Percentiles rank a stretch among this genome's conserved stretches.
These are phyloP conservation scores for Entomortierella chlamydospora DNA, from an alignment of 192 early-diverging fungal genomes.

Conservation along the genomic window DNA sequence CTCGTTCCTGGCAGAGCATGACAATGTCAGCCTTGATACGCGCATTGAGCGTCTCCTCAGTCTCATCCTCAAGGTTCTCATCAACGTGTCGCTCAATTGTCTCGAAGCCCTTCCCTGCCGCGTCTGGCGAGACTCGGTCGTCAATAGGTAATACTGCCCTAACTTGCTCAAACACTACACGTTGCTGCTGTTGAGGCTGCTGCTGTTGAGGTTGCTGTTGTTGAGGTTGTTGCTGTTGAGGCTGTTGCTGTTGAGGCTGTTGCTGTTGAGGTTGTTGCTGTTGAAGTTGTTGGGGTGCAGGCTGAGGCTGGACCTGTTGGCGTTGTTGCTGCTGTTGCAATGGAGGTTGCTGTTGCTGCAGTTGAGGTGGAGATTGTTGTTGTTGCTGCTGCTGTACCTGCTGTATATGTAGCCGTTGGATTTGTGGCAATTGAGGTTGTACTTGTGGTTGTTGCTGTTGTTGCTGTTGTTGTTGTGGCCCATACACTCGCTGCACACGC, in stretches of 20 bases:
- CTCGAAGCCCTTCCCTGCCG: slow-evolving; percentile 38
- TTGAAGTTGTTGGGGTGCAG: not conserved
- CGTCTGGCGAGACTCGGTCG: slow-evolving; percentile 4
- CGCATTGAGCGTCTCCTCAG: slow-evolving; percentile 67
- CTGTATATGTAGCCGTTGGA: not conserved
- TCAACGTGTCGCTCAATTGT: slow-evolving; percentile 56
- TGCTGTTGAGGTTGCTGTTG: not conserved
- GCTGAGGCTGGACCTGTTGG: slow-evolving; percentile 6
- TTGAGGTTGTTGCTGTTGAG: slow-evolving; percentile 3
- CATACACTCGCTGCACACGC: not conserved
- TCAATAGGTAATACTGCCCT: slow-evolving; percentile 8
- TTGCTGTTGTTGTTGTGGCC: slow-evolving; percentile 9
- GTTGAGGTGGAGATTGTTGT: not conserved
- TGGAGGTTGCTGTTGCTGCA: not conserved
- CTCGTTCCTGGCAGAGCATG: slow-evolving; percentile 79
- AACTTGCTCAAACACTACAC: slow-evolving; percentile 5
- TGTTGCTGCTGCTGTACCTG: not conserved
- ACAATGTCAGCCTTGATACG: slow-evolving; percentile 79
- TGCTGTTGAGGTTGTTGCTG: slow-evolving; percentile 2
- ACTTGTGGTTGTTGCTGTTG: slow-evolving; percentile 1
- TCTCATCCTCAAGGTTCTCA: slow-evolving; percentile 61
- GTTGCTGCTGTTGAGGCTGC: slow-evolving; percentile 3
- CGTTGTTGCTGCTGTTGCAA: not conserved
- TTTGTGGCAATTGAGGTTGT: not conserved
- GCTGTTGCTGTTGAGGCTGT: not conserved